These are phyloP conservation scores for Cystobasidiaceae sp. DNA, from an alignment of 1,284 basidiomycete genomes.

Conservation along the genomic window DNA sequence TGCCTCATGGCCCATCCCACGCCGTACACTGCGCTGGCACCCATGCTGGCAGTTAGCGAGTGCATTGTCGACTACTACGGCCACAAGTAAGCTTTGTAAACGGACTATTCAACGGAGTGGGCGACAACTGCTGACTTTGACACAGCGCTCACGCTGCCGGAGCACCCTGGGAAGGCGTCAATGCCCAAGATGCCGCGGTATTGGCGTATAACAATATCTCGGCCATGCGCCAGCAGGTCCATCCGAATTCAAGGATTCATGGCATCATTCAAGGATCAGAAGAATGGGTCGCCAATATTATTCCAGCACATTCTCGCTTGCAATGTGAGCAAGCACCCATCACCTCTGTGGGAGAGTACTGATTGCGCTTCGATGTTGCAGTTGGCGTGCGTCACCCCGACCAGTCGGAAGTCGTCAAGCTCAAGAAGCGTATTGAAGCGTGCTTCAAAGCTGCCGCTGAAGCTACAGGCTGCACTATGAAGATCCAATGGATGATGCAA, in stretches of 20 bases:
- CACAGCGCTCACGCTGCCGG: conserved; percentile 66
- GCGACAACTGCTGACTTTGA: neutral
- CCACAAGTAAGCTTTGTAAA: conserved; percentile 20
- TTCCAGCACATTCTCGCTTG: conserved; percentile 45
- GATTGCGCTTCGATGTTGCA: neutral
- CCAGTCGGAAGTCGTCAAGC: conserved; percentile 38
- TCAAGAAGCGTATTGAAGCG: conserved; percentile 39
- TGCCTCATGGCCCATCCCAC: conserved; percentile 35
- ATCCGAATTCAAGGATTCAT: conserved; percentile 60
- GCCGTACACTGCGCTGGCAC: conserved; percentile 31
- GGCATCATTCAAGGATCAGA: conserved; percentile 54
- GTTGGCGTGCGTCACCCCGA: conserved; percentile 41
- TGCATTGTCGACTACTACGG: conserved; percentile 42
- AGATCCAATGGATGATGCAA: conserved; percentile 47
- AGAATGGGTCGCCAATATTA: conserved; percentile 44
- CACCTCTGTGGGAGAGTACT: neutral
- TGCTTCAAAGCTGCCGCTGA: conserved; percentile 57
- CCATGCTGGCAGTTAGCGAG: conserved; percentile 39
- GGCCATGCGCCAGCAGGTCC: conserved; percentile 67
- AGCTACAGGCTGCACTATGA: conserved; percentile 62
- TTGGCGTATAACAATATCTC: conserved; percentile 69
- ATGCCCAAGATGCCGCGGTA: conserved; percentile 78
- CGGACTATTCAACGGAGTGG: neutral
- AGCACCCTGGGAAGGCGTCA: conserved; percentile 76
- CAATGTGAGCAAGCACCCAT: conserved; percentile 15